A percentile compares a stretch with the other conserved stretches of the same genome.
phyloP scores from a whole-genome alignment of 192 early-diverging fungal genomes.

The Podila epicladia region DNA sequence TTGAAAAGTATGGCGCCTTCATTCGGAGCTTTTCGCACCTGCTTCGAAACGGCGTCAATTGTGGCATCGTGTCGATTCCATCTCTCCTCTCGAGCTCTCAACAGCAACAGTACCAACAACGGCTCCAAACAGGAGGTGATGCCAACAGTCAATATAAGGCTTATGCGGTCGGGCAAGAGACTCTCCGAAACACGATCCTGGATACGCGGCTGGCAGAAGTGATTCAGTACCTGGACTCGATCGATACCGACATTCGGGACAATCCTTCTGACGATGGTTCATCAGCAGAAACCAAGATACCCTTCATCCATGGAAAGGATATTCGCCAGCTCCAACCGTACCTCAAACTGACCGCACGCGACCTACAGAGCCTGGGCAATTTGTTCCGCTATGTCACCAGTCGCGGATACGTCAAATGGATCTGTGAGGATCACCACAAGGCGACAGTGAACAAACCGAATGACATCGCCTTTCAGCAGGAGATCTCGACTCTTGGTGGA shows the following conservation, averaged over 20 bases:
- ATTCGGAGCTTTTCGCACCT: conserved; percentile 29
- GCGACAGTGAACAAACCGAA: conserved; percentile 15
- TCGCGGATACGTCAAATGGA: conserved; percentile 29
- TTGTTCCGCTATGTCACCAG: conserved; percentile 25
- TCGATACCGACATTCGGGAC: background rate
- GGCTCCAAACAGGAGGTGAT: background rate
- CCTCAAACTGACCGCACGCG: conserved; percentile 10
- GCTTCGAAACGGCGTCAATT: conserved; percentile 24
- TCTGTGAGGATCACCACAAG: conserved; percentile 33
- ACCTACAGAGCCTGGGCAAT: background rate
- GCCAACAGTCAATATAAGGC: conserved; percentile 10
- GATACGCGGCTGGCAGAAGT: conserved; percentile 24
- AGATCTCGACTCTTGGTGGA: conserved; percentile 8
- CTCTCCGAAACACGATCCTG: conserved; percentile 14
- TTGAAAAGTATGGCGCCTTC: conserved; percentile 30
- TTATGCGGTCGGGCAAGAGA: conserved; percentile 14
- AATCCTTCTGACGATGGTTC: background rate
- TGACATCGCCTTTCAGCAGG: conserved; percentile 24
- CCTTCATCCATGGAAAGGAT: conserved; percentile 21
- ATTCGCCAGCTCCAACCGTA: conserved; percentile 28
- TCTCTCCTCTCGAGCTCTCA: conserved; percentile 5
- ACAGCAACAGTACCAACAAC: conserved; percentile 11
- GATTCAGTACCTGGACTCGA: conserved; percentile 30
- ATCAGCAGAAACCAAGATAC: background rate
- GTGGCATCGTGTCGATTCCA: conserved; percentile 20